Conservation (phyloP, 139 green algal species). For the Chlorella sp. region DNA sequence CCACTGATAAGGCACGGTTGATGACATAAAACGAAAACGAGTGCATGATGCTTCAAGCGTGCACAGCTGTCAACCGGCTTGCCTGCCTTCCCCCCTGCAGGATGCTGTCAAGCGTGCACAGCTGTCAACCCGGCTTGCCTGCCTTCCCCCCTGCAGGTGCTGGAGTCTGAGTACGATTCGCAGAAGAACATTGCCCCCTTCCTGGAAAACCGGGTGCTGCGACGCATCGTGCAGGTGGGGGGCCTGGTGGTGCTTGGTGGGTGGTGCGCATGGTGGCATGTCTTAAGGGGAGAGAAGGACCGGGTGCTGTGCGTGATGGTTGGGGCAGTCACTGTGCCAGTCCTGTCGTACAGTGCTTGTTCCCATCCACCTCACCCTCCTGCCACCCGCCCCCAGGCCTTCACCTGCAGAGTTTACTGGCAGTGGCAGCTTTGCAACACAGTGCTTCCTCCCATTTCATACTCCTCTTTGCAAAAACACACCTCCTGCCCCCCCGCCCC, state of each 20-base stretch:
- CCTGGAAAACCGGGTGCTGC: constrained; percentile 56
- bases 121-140: not conserved
- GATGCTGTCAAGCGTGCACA: not conserved
- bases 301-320: not conserved
- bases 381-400: too few species aligned
- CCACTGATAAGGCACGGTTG: too few species aligned
- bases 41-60: too few species aligned
- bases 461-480: not conserved
- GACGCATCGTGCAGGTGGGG: constrained; percentile 56
- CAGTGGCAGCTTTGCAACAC: too few species aligned
- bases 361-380: too few species aligned
- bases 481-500: not conserved
- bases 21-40: too few species aligned
- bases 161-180: constrained; percentile 58
- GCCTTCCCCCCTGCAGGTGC: constrained; percentile 46
- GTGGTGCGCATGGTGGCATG: not conserved
- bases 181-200: constrained; percentile 66
- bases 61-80: not conserved
- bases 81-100: too few species aligned
- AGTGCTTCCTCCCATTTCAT: too few species aligned
- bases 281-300: too few species aligned
- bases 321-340: not conserved
- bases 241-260: not conserved
- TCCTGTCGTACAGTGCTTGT: too few species aligned
- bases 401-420: too few species aligned